These are phyloP conservation scores for Cudoniella acicularis DNA, from an alignment of 495 filamentous ascomycete species.

Conservation along the genomic window DNA sequence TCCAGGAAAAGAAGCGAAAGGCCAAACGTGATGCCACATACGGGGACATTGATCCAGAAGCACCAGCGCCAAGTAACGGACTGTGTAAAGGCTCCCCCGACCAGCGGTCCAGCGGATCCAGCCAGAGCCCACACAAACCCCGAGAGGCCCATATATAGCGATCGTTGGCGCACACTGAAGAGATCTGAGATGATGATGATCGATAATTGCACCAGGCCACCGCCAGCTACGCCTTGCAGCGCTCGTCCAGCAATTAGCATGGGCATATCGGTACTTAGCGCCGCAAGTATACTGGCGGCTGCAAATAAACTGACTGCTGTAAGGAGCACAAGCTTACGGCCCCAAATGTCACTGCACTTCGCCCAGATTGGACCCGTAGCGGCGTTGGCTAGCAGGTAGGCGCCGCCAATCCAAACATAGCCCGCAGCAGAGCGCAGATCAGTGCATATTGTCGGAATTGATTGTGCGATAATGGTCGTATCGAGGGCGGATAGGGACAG, in stretches of 20 bases:
- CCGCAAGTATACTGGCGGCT: slow-evolving; percentile 62
- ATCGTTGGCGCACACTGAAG: slow-evolving; percentile 34
- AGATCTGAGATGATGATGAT: slow-evolving; percentile 74
- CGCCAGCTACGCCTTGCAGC: slow-evolving; percentile 72
- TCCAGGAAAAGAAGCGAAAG: slow-evolving; percentile 55
- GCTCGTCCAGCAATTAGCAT: slow-evolving; percentile 71
- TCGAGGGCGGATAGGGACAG: slow-evolving; percentile 48
- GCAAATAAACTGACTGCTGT: slow-evolving; percentile 59
- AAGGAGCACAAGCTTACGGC: slow-evolving; percentile 69
- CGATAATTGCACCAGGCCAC: slow-evolving; percentile 67
- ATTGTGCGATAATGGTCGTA: slow-evolving; percentile 58
- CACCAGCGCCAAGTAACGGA: slow-evolving; percentile 30
- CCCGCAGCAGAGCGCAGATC: slow-evolving; percentile 56
- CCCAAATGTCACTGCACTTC: slow-evolving; percentile 66
- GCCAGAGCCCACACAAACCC: slow-evolving; percentile 70
- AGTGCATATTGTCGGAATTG: slow-evolving; percentile 54
- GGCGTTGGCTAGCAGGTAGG: slow-evolving; percentile 49
- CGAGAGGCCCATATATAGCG: slow-evolving; percentile 33
- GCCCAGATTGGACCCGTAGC: slow-evolving; percentile 42
- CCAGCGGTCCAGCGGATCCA: slow-evolving; percentile 60
- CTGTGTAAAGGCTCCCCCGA: slow-evolving; percentile 67
- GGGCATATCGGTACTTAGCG: slow-evolving; percentile 56
- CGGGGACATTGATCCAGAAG: slow-evolving; percentile 46
- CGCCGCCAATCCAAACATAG: slow-evolving; percentile 65
- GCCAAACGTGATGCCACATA: slow-evolving; percentile 53